Percentiles rank a stretch among this genome's conserved stretches.
Conservation (phyloP, 192 early-diverging fungal genomes). For the Dissophora globulifera region DNA sequence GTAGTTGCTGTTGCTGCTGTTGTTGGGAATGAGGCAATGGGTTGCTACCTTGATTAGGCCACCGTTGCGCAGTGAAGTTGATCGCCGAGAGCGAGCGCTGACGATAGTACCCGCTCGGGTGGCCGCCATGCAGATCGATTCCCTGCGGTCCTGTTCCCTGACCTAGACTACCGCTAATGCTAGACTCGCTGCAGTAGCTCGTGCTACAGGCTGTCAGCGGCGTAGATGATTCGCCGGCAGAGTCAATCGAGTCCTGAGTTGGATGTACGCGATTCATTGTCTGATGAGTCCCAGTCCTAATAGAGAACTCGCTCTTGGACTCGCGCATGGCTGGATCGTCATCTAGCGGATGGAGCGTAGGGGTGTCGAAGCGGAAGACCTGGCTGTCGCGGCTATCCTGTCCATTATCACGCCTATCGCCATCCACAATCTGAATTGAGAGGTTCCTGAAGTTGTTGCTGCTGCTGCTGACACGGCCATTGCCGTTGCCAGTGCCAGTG, state of each 20-base stretch:
- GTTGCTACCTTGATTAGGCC: neutral
- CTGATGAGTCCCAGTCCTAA: no score
- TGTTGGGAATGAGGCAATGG: neutral
- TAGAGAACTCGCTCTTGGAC: neutral
- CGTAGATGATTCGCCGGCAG: neutral
- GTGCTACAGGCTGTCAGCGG: slow-evolving; percentile 7
- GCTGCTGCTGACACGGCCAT: no score
- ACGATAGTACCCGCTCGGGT: slow-evolving; percentile 36
- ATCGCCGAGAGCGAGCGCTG: slow-evolving; percentile 39
- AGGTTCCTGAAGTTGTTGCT: slow-evolving; percentile 38
- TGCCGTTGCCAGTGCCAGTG: neutral
- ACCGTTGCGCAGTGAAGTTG: slow-evolving; percentile 3
- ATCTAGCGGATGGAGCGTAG: slow-evolving; percentile 33
- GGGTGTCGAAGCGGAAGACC: slow-evolving; percentile 17
- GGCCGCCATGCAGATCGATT: no score
- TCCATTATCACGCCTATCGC: slow-evolving; percentile 2
- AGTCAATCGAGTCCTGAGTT: slow-evolving; percentile 5
- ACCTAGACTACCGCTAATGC: slow-evolving; percentile 15
- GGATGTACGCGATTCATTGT: slow-evolving; percentile 50
- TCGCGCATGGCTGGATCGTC: neutral
- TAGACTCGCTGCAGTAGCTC: slow-evolving; percentile 28
- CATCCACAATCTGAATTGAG: slow-evolving; percentile 36
- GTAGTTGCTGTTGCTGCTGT: neutral
- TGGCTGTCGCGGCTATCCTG: slow-evolving; percentile 11
- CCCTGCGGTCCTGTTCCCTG: no score